phyloP scores from a whole-genome alignment of 2,329 filamentous ascomycete species.

The Colletotrichum orchidophilum region DNA sequence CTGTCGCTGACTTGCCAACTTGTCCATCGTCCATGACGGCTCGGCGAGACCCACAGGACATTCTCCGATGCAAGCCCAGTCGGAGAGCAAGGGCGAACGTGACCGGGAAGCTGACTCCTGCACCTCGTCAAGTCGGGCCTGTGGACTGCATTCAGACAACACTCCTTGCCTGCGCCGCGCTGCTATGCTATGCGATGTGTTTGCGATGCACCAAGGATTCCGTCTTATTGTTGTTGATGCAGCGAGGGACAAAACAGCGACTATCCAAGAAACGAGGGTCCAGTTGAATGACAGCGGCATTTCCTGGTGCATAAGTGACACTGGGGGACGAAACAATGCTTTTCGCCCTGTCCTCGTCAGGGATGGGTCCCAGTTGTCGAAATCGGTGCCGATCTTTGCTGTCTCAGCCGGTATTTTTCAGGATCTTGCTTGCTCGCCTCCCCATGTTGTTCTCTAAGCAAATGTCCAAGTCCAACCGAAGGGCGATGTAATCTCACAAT shows the following conservation, averaged over 20 bases:
- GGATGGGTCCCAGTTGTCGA: constrained; percentile 3
- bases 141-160: constrained; percentile 5
- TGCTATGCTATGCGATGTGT: constrained; percentile 7
- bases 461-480: constrained; percentile 2
- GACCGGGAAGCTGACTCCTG: constrained; percentile 32
- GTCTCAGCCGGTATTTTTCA: constrained; percentile 2
- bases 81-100: background rate
- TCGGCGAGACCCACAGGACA: constrained; percentile 13
- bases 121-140: constrained; percentile 21
- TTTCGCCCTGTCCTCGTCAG: constrained; percentile 25
- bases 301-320: constrained; percentile 19
- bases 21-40: constrained; percentile 6
- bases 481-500: background rate
- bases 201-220: constrained; percentile 12
- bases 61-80: constrained; percentile 16
- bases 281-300: constrained; percentile 22
- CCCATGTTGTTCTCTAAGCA: background rate
- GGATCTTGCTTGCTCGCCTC: constrained; percentile 29
- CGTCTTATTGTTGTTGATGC: constrained; percentile 6
- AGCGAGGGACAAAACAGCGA: background rate
- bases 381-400: constrained; percentile 17
- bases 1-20: background rate
- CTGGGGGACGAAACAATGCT: constrained; percentile 21
- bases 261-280: constrained; percentile 5
- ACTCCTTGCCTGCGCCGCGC: constrained; percentile 8